Conservation (phyloP, 768 basidiomycete species). For the Suillus subalutaceus region DNA sequence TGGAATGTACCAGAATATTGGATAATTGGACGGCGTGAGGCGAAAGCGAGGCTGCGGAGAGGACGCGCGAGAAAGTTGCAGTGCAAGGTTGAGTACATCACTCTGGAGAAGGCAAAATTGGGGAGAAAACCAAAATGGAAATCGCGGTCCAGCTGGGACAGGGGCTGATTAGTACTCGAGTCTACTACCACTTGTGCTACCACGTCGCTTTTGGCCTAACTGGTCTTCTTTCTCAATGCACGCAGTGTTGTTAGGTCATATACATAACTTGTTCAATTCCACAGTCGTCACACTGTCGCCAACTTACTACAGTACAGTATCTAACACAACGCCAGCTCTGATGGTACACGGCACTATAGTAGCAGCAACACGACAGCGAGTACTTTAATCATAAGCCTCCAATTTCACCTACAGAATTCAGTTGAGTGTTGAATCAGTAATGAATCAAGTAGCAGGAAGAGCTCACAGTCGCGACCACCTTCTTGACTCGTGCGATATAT, state of each 20-base stretch:
- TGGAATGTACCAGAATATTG: not conserved
- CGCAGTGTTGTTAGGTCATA: not conserved
- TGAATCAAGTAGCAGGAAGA: not conserved
- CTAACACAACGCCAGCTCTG: not conserved
- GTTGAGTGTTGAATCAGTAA: slow-evolving; percentile 7
- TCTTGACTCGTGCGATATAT: slow-evolving; percentile 7
- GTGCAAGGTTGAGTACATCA: slow-evolving; percentile 1
- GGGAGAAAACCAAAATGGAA: not conserved
- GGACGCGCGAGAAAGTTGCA: not conserved
- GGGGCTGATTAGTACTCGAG: not conserved
- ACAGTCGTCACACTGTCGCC: not conserved
- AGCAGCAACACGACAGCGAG: not conserved
- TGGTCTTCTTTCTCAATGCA: no score
- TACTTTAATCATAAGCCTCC: not conserved
- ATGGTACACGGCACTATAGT: not conserved
- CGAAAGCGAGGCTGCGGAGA: not conserved
- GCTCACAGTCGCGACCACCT: slow-evolving; percentile 9
- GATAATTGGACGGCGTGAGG: not conserved
- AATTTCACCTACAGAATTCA: slow-evolving; percentile 9
- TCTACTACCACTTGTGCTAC: not conserved
- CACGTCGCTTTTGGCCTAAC: not conserved
- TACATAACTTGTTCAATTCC: not conserved
- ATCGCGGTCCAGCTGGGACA: not conserved
- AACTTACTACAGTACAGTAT: not conserved
- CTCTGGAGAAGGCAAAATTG: slow-evolving; percentile 2